Evolutionary conservation across 768 basidiomycete species (phyloP).

Genomic region (Coprinopsis strossmayeri): DNA sequence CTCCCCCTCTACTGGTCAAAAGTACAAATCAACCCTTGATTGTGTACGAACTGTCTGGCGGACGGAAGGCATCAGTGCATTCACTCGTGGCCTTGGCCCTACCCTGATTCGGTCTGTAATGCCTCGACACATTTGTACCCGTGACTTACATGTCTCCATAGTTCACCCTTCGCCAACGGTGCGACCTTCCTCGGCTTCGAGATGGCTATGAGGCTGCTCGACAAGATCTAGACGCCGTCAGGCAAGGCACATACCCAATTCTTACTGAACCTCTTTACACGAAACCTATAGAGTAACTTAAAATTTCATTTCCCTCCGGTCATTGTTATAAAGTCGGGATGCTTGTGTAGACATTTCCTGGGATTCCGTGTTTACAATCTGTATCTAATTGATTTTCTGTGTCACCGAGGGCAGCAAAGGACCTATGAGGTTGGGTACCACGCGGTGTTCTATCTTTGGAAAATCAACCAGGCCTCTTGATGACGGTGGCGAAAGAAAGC

Average conservation of each 20-base stretch:
- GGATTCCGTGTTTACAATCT: too few relatives aligned
- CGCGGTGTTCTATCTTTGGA: neutral
- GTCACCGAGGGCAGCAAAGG: too few relatives aligned
- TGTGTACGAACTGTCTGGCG: slow-evolving; percentile 80
- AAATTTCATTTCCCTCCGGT: neutral
- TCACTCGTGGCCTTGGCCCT: slow-evolving; percentile 86
- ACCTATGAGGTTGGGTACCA: neutral
- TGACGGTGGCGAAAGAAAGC: too few relatives aligned
- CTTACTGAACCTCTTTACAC: neutral
- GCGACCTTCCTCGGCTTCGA: slow-evolving; percentile 97
- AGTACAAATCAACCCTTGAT: slow-evolving; percentile 77
- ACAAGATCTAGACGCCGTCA: slow-evolving; percentile 26
- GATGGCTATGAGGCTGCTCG: slow-evolving; percentile 73
- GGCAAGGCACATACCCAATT: neutral
- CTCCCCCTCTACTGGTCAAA: slow-evolving; percentile 63
- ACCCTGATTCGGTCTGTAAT: slow-evolving; percentile 78
- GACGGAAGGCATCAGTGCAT: slow-evolving; percentile 78
- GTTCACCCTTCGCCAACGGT: slow-evolving; percentile 94
- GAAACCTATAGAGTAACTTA: neutral
- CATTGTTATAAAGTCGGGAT: too few relatives aligned
- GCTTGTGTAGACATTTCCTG: neutral
- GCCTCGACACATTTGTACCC: slow-evolving; percentile 6
- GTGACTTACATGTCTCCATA: slow-evolving; percentile 19
- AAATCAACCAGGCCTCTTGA: too few relatives aligned
- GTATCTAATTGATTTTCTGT: too few relatives aligned